A percentile compares a stretch with the other conserved stretches of the same genome.
These are phyloP conservation scores for Aspergillus niger DNA, from an alignment of 2,329 filamentous ascomycete species.

Conservation along the genomic window DNA sequence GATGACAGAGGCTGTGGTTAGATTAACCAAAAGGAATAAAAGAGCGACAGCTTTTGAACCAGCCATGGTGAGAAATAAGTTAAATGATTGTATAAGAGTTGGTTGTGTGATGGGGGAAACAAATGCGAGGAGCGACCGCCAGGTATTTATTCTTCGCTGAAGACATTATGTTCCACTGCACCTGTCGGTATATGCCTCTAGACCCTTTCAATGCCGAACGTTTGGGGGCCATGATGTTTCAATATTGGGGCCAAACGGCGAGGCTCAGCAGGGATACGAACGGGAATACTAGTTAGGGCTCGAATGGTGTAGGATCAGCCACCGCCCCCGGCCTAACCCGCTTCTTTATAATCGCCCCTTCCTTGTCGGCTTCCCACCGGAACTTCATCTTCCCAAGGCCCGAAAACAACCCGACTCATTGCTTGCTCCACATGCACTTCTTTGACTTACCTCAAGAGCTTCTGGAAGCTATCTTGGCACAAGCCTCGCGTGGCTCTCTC, in stretches of 20 bases:
- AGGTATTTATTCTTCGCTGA: background rate
- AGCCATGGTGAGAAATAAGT: background rate
- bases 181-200: background rate
- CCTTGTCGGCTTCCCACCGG: background rate
- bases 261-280: background rate
- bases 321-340: background rate
- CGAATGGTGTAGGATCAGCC: background rate
- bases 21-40: background rate
- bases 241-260: background rate
- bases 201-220: background rate
- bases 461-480: background rate
- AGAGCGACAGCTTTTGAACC: constrained; percentile 1
- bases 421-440: constrained; percentile 1
- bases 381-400: background rate
- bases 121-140: background rate
- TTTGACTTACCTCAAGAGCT: constrained; percentile 2
- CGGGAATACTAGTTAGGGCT: background rate
- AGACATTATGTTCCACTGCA: background rate
- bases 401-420: too few relatives aligned
- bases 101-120: background rate
- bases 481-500: background rate
- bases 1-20: background rate
- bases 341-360: background rate
- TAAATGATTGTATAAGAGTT: background rate
- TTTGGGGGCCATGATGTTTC: background rate